A percentile compares a stretch with the other conserved stretches of the same genome.
Evolutionary conservation across 768 basidiomycete genomes (phyloP).

Genomic region (Aureoboletus auriporus): DNA sequence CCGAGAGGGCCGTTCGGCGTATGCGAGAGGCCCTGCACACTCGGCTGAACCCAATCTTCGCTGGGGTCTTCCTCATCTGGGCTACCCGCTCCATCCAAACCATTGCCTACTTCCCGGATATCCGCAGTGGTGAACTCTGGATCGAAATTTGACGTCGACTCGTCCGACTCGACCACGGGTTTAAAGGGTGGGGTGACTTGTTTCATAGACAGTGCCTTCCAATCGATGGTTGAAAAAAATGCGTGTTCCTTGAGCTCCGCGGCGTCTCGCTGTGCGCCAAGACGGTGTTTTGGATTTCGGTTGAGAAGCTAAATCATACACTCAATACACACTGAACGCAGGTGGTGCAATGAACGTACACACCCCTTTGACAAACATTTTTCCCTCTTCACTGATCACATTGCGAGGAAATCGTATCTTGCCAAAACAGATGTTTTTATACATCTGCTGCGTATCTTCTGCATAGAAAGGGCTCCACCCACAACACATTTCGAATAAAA

Average conservation of each 20-base stretch:
- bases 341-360: slow-evolving; percentile 33
- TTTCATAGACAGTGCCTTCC: slow-evolving; percentile 80
- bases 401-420: slow-evolving; percentile 98
- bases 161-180: slow-evolving; percentile 95
- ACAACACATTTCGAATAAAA: slow-evolving; percentile 99
- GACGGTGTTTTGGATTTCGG: slow-evolving; percentile 95
- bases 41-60: slow-evolving; percentile 48
- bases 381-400: slow-evolving; percentile 96
- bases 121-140: slow-evolving; percentile 96
- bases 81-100: slow-evolving; percentile 40
- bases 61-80: slow-evolving; percentile 64
- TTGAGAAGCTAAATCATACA: slow-evolving; percentile 73
- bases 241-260: slow-evolving; percentile 94
- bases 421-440: slow-evolving; percentile 97
- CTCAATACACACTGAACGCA: slow-evolving; percentile 13
- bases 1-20: slow-evolving; percentile 79
- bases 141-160: slow-evolving; percentile 97
- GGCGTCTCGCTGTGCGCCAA: slow-evolving; percentile 88
- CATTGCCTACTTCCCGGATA: slow-evolving; percentile 65
- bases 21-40: slow-evolving; percentile 37
- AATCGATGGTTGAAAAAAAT: slow-evolving; percentile 91
- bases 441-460: slow-evolving; percentile 99
- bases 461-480: slow-evolving; percentile 99
- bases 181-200: slow-evolving; percentile 97
- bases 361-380: slow-evolving; percentile 98